Evolutionary conservation across 148 eudicot genomes (phyloP).

Genomic region (Camellia granthamiana): DNA sequence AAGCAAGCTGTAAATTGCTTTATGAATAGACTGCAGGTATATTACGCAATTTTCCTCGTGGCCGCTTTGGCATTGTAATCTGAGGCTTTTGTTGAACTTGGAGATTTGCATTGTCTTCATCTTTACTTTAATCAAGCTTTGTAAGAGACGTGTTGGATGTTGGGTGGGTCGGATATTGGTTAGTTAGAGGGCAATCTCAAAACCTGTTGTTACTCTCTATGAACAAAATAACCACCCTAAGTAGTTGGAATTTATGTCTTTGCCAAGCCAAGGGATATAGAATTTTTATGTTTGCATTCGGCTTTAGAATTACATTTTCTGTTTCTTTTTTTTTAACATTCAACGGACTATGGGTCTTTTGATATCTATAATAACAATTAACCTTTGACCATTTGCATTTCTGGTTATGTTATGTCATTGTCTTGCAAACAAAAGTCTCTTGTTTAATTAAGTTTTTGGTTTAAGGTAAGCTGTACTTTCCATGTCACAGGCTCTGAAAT

Average conservation of each 20-base stretch:
- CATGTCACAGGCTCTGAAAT: conserved; percentile 68
- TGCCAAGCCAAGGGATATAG: not conserved
- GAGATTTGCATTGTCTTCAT: no score
- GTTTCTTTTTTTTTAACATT: no score
- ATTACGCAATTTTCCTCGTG: not conserved
- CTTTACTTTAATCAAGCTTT: no score
- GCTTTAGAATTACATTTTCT: no score
- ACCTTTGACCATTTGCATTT: conserved; percentile 7
- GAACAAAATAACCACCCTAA: not conserved
- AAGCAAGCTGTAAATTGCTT: conserved; percentile 6
- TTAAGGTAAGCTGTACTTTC: conserved; percentile 15
- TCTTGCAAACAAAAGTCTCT: not conserved
- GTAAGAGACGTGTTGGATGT: no score
- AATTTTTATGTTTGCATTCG: not conserved
- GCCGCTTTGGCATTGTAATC: not conserved
- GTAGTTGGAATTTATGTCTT: conserved; percentile 4
- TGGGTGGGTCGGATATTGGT: no score
- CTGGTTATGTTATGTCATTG: not conserved
- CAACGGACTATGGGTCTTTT: no score
- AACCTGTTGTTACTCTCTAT: not conserved
- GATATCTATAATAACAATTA: no score
- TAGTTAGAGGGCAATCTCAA: no score
- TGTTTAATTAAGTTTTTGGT: not conserved
- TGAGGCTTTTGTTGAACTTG: not conserved
- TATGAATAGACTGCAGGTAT: not conserved